Conservation (phyloP, 148 eudicot genomes). For the Amaranthus cruentus region DNA sequence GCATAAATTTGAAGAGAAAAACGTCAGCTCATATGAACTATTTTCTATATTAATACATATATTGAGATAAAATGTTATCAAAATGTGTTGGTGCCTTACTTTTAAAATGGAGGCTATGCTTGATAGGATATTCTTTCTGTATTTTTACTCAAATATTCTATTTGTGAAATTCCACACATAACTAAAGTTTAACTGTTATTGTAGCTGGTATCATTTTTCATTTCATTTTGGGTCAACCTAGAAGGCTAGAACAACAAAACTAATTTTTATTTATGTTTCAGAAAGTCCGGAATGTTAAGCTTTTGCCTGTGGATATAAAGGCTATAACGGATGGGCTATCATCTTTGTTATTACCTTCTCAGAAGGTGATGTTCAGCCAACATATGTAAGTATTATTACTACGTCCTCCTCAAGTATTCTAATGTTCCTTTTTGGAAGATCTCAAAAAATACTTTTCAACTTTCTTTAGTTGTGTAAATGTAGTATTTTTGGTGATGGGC, state of each 20-base stretch:
- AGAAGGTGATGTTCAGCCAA: constrained; percentile 65
- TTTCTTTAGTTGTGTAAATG: neutral
- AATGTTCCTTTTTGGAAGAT: neutral
- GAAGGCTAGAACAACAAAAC: constrained; percentile 6
- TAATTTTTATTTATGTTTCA: constrained; percentile 32
- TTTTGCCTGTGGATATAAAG: constrained; percentile 74
- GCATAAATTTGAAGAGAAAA: no score
- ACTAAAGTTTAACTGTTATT: neutral
- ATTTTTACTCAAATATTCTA: neutral
- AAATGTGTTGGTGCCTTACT: neutral
- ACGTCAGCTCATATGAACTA: no score
- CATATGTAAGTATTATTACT: constrained; percentile 52
- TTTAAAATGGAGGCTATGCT: neutral
- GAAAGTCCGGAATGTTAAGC: constrained; percentile 56
- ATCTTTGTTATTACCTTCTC: constrained; percentile 79
- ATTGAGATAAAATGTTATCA: neutral
- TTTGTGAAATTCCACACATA: neutral
- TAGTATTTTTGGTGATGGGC: neutral
- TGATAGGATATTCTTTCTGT: neutral
- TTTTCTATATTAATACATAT: no score
- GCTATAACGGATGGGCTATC: constrained; percentile 77
- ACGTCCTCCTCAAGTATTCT: neutral
- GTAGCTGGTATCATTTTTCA: neutral
- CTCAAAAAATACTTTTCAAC: neutral
- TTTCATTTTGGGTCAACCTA: neutral